Evolutionary conservation across 768 basidiomycete genomes (phyloP), one percentile per base, ranked within the genome.

Genomic region (Leccinum subtestaceum): DNA sequence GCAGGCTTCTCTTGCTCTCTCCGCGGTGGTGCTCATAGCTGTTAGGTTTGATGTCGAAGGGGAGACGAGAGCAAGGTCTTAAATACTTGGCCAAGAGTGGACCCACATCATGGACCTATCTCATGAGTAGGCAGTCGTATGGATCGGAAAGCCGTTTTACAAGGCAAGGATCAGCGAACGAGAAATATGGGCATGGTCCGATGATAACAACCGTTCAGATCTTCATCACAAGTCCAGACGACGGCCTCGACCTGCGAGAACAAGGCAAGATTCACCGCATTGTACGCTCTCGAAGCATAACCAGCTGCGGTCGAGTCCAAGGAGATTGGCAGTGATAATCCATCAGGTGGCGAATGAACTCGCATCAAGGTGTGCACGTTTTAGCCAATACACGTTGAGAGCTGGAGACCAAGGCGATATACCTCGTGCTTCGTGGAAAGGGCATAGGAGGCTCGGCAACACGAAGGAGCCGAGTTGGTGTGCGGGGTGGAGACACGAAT

Each of bases 1-100:
- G 60, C 69, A 70, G n/a, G 69, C 69, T 43, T 63, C 65, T 56
- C 55, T 67, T 12, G 69, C 70, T 67, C 70, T 71, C 32, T 65
- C 63, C 43, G 60, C 1, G 8, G 43, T 29, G 25, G 9, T 40
- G 62, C 52, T 70, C 70, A 70, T 71, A 38, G 27, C 53, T 57
- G 55, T 25, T 48, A 48, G 23, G 54, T 56, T 53, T 56, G 31
- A 45, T 52, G 52, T 47, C 46, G 32, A 49, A 38, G 17, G 47
- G 47, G 52, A 60, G 27, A 40, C 17, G 0, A 51, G 12, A 13
- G 13, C 34, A 7, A 23, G 29, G 17, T 53, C 47, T 65, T 70
- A 70, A 67, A 70, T 70, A 71, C 36, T 21, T 25, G 51, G 34
- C 17, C 43, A n/a, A 52, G 40, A 56, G 53, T 45, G 32, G 58